Base-by-base conservation (phyloP, 2,329 filamentous ascomycete species). In the Fusarium sp. region DNA sequence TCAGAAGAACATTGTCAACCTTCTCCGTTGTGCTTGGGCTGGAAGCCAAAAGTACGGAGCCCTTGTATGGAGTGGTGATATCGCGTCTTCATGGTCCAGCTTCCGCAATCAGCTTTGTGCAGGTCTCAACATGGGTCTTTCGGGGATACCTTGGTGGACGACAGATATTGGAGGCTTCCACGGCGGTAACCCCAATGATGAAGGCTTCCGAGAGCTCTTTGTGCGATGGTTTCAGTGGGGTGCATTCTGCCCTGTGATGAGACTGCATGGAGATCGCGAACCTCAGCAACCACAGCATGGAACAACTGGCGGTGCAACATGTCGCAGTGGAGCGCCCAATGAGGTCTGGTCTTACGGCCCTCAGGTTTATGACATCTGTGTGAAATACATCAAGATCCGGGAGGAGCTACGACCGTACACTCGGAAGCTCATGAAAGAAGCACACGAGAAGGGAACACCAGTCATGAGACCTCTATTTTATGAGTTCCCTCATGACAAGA, bases 141-240 rank as follows among this genome's bases (percentile, higher is more conserved):
- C 87, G 0, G 89, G 89, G 0, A 81, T 91, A 11, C 84, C 87
- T 0, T 90, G 88, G 88, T 91, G 87, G 87, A 91, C 89, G 0
- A 91, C 88, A 1, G 89, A 91, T 68, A 91, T 91, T 51, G 89
- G 89, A 3, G 89, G 89, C 1, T 91, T 91, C 71, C 88, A 91
- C 70, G 88, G 88, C 7, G 89, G 89, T 0, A 81, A 88, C 61
- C 86, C 88, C 0, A 74, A 79, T 2, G 83, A 89, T 45, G 76
- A 79, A 3, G 79, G 70, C 0, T 91, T 91, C 75, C 80, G 87
- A 10, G 89, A 91, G 71, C 77, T 91, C 1, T 87, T 91, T 58
- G 84, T 88, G 2, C 79, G 89, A 3, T 91, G 89, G 89, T 91
- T 91, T 74, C 88, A 91, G 70, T 91, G 88, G 87, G 88, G 85